Evolutionary conservation across 140 eudicot genomes (phyloP).

Genomic region (Cichorium intybus): DNA sequence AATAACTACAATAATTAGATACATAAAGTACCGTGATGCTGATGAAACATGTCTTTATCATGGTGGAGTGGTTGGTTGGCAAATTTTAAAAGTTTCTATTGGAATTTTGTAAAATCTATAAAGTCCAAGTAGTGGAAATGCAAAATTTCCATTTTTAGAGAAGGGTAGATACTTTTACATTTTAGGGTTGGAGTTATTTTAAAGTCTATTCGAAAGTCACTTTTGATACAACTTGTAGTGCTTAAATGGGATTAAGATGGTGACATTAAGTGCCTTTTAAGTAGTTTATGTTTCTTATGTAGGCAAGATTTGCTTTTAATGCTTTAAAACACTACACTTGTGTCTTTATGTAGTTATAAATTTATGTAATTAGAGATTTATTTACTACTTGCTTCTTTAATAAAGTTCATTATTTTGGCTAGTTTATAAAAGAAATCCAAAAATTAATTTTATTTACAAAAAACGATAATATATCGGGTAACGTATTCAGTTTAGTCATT

Average conservation of each 20-base stretch:
- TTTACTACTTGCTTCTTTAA: background rate
- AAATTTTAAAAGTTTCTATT: background rate
- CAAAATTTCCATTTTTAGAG: constrained; percentile 13
- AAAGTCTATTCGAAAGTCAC: constrained; percentile 15
- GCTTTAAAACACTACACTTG: background rate
- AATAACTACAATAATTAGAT: constrained; percentile 4
- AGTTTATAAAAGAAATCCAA: no score
- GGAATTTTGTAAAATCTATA: constrained; percentile 5
- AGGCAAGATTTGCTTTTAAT: constrained; percentile 7
- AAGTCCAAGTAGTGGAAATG: constrained; percentile 15
- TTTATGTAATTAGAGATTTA: background rate
- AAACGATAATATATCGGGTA: no score
- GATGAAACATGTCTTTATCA: background rate
- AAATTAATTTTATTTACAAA: no score
- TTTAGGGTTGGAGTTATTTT: constrained; percentile 2
- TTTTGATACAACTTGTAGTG: constrained; percentile 17
- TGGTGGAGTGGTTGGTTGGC: constrained; percentile 29
- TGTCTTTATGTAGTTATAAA: background rate
- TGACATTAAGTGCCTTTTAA: constrained; percentile 32
- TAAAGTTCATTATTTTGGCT: no score
- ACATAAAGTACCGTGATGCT: background rate
- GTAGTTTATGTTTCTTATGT: constrained; percentile 22
- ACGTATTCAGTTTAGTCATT: no score
- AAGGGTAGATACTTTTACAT: constrained; percentile 10
- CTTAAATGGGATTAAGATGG: constrained; percentile 15